Percentiles rank a stretch among this genome's conserved stretches.
Evolutionary conservation across 1,284 basidiomycete genomes (phyloP).

Genomic region (Rhizoctonia solani): DNA sequence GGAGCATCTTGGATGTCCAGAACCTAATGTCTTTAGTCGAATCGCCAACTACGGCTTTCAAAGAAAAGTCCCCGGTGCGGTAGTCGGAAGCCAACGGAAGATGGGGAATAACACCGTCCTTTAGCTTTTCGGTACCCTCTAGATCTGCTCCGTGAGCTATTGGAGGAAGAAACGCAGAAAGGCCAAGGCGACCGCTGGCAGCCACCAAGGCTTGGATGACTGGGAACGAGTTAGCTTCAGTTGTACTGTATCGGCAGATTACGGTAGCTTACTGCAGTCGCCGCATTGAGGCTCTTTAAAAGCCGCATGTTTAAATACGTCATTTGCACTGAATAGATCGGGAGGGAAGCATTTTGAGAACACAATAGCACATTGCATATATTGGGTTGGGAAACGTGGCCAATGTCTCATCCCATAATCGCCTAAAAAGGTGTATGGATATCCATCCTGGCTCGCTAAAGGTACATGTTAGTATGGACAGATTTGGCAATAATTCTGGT

Average conservation of each 20-base stretch:
- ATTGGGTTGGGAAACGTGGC: slow-evolving; percentile 31
- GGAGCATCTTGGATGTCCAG: slow-evolving; percentile 35
- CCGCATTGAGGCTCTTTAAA: slow-evolving; percentile 54
- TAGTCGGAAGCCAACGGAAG: slow-evolving; percentile 52
- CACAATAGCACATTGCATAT: slow-evolving; percentile 43
- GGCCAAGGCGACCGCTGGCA: slow-evolving; percentile 51
- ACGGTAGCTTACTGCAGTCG: slow-evolving; percentile 53
- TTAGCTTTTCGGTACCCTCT: slow-evolving; percentile 19
- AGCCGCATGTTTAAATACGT: slow-evolving; percentile 55
- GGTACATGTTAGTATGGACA: neutral
- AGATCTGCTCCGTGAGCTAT: slow-evolving; percentile 40
- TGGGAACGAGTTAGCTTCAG: slow-evolving; percentile 38
- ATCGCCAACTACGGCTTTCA: slow-evolving; percentile 44
- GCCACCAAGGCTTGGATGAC: slow-evolving; percentile 54
- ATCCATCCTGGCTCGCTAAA: slow-evolving; percentile 44
- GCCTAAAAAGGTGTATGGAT: slow-evolving; percentile 43
- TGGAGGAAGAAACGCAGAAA: slow-evolving; percentile 53
- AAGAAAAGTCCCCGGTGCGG: slow-evolving; percentile 50
- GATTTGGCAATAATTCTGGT: neutral
- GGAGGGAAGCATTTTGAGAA: slow-evolving; percentile 45
- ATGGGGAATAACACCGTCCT: slow-evolving; percentile 44
- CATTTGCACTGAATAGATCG: slow-evolving; percentile 40
- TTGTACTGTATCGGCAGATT: neutral
- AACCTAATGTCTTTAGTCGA: slow-evolving; percentile 19
- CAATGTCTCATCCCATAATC: slow-evolving; percentile 36